These are phyloP conservation scores for Phytophthora pistaciae DNA, from an alignment of 352 stramenopile genomes.

Conservation along the genomic window DNA sequence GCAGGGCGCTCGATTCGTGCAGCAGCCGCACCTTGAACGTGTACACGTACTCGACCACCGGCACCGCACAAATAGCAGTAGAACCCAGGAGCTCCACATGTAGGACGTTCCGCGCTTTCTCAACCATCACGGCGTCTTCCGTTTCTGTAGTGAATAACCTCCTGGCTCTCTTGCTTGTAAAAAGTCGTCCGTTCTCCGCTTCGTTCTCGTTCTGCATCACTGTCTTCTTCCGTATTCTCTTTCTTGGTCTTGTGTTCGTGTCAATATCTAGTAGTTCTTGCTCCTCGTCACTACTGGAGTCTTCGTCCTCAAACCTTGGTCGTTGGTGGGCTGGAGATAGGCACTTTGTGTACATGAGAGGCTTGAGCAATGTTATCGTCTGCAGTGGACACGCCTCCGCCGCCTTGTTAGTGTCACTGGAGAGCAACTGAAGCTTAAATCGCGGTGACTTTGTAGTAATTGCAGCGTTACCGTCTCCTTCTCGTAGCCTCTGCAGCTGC, in stretches of 20 bases:
- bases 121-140: not conserved
- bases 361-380: conserved; percentile 30
- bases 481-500: conserved; percentile 34
- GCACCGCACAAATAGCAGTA: conserved; percentile 41
- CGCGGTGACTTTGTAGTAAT: not conserved
- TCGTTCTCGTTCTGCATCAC: conserved; percentile 8
- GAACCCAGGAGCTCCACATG: conserved; percentile 50
- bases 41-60: conserved; percentile 65
- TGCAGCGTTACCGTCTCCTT: not conserved
- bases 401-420: not conserved
- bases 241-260: not conserved
- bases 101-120: conserved; percentile 13
- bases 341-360: conserved; percentile 25
- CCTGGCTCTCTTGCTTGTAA: conserved; percentile 15
- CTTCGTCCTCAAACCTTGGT: not conserved
- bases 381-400: conserved; percentile 19
- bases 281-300: conserved; percentile 12
- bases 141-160: conserved; percentile 13
- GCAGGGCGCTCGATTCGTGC: conserved; percentile 32
- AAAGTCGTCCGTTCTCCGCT: not conserved
- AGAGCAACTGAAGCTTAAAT: conserved; percentile 19
- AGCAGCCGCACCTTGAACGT: conserved; percentile 45
- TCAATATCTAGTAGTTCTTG: not conserved
- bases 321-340: conserved; percentile 17
- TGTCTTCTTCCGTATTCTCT: conserved; percentile 18